Percentiles rank a stretch among this genome's conserved stretches.
These are phyloP conservation scores for Elsinoe arachidis DNA, from an alignment of 2,329 filamentous ascomycete species.

Conservation along the genomic window DNA sequence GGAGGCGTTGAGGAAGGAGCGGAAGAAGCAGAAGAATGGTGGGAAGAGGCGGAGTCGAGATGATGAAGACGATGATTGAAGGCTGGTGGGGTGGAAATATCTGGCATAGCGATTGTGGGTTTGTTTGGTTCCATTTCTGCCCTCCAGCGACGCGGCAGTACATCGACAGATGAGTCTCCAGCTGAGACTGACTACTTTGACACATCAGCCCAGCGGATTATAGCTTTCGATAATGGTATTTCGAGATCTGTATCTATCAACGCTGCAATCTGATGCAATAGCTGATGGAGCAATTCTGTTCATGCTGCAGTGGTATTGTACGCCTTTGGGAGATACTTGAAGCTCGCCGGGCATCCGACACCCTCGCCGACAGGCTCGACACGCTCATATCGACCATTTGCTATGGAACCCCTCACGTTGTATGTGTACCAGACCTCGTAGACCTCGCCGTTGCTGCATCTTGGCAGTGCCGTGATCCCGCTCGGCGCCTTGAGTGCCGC, in stretches of 20 bases:
- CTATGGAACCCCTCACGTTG: slow-evolving; percentile 48
- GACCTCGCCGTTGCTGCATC: slow-evolving; percentile 39
- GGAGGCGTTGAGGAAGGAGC: slow-evolving; percentile 44
- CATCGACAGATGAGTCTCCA: slow-evolving; percentile 11
- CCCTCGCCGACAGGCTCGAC: slow-evolving; percentile 48
- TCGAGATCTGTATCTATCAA: too few relatives aligned
- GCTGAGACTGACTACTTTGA: slow-evolving; percentile 3
- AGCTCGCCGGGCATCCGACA: slow-evolving; percentile 50
- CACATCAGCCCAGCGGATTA: neutral
- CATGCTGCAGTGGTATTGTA: neutral
- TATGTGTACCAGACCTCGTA: slow-evolving; percentile 53
- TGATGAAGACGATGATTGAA: slow-evolving; percentile 27
- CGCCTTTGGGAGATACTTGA: slow-evolving; percentile 54
- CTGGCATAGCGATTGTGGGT: neutral
- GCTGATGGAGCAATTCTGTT: neutral
- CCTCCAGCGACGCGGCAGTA: neutral
- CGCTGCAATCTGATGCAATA: too few relatives aligned
- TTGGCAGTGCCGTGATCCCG: slow-evolving; percentile 51
- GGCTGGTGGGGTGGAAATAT: neutral
- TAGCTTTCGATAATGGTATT: too few relatives aligned
- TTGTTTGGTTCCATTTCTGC: neutral
- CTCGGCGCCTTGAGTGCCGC: slow-evolving; percentile 42
- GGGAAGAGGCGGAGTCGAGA: slow-evolving; percentile 28
- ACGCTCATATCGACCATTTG: slow-evolving; percentile 50
- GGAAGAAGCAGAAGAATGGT: slow-evolving; percentile 32